Conservation (phyloP, 2,329 filamentous ascomycete species). For the Hymenoscyphus fraxineus region DNA sequence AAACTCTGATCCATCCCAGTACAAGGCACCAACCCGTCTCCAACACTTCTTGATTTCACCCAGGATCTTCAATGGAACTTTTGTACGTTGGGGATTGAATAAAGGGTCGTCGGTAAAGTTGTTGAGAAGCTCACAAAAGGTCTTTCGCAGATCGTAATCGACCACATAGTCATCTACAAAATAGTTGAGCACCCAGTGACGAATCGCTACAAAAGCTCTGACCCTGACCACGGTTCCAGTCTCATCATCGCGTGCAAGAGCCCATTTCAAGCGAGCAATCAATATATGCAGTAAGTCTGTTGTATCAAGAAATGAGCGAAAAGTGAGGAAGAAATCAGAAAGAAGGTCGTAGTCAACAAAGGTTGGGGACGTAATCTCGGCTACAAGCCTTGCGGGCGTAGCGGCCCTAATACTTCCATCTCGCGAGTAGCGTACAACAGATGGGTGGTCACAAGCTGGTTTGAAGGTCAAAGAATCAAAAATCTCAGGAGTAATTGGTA, state of each 20-base stretch:
- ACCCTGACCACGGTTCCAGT: constrained; percentile 92
- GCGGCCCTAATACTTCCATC: constrained; percentile 79
- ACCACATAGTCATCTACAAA: constrained; percentile 90
- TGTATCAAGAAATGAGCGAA: constrained; percentile 77
- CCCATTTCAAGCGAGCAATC: constrained; percentile 82
- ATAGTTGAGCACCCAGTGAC: constrained; percentile 98
- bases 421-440: constrained; percentile 76
- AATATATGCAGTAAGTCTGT: constrained; percentile 77
- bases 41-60: constrained; percentile 96
- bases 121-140: constrained; percentile 81
- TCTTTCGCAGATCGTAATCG: constrained; percentile 66
- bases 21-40: constrained; percentile 83
- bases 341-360: constrained; percentile 96
- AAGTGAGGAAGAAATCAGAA: constrained; percentile 97
- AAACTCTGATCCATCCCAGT: constrained; percentile 76
- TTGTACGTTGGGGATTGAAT: constrained; percentile 41
- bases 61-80: constrained; percentile 74
- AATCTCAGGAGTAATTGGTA: constrained; percentile 65
- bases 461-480: constrained; percentile 79
- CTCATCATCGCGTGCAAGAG: constrained; percentile 74
- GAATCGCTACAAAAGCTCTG: constrained; percentile 87
- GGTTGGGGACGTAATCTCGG: constrained; percentile 91
- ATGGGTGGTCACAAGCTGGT: constrained; percentile 71
- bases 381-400: constrained; percentile 84
- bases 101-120: constrained; percentile 55